These are phyloP conservation scores for Amyloporia xantha DNA, from an alignment of 768 basidiomycete genomes.

Conservation along the genomic window DNA sequence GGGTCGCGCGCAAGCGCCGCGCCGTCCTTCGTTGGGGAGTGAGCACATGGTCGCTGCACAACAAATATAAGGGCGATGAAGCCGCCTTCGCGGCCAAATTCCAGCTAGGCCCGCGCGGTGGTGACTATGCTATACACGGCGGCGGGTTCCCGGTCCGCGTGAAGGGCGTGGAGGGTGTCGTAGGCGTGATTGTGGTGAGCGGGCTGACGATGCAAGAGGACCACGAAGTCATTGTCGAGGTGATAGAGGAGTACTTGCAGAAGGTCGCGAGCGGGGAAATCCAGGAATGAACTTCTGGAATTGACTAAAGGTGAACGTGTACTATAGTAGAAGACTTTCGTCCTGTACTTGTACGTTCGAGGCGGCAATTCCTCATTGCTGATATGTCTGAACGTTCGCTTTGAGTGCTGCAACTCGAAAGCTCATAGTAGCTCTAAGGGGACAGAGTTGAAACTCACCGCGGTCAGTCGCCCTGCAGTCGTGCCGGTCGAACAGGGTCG, in stretches of 20 bases:
- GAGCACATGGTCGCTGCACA: conserved; percentile 16
- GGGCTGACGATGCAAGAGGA: conserved; percentile 19
- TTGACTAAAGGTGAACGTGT: too few species aligned
- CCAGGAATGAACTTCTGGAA: conserved; percentile 6
- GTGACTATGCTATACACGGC: conserved; percentile 18
- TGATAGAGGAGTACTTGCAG: conserved; percentile 15
- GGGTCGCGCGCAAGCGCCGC: conserved; percentile 19
- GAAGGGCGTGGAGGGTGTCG: conserved; percentile 14
- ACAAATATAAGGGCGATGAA: conserved; percentile 15
- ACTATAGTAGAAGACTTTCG: too few species aligned
- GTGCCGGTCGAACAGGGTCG: too few species aligned
- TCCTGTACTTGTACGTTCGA: too few species aligned
- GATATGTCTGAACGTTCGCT: too few species aligned
- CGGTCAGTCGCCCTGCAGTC: too few species aligned
- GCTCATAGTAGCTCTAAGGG: too few species aligned
- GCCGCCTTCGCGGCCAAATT: conserved; percentile 15
- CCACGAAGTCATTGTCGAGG: conserved; percentile 17
- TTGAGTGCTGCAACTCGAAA: too few species aligned
- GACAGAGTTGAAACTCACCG: too few species aligned
- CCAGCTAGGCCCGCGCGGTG: conserved; percentile 14
- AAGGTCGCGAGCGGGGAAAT: conserved; percentile 8
- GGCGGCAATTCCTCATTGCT: too few species aligned
- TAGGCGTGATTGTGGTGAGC: conserved; percentile 18
- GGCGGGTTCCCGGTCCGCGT: conserved; percentile 18
- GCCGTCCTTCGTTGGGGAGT: conserved; percentile 17